Evolutionary conservation across 768 basidiomycete species (phyloP), one percentile per base, ranked within the genome.

Genomic region (Lepiota venenata): DNA sequence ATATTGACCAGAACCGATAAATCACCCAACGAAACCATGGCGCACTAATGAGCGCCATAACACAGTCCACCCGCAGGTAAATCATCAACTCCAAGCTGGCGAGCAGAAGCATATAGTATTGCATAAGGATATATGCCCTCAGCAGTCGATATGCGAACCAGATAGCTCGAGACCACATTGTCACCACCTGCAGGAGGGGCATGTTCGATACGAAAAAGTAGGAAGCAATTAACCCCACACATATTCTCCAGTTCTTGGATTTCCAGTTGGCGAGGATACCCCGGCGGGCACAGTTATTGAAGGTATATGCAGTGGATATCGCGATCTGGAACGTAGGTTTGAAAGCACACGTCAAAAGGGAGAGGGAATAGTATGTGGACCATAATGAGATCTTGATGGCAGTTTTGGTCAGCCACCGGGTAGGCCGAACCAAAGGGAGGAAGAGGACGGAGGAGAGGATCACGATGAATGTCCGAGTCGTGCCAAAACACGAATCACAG

Each of bases 11-110:
- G 15, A 52, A n/a, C 18, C 43, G 36, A 22, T 27, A 20, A 14
- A 46, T 22, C 8, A 37, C 51, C 51, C 51, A 52, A 11, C 36
- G 36, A 27, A 52, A 46, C 43, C 51, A 52, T 3, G 51, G 42
- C 15, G 51, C 36, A 25, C 51, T 11, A 15, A 52, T 16, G 9
- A 45, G 18, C 14, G 21, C 36, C 35, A 52, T 22, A 22, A 46
- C 36, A 38, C 21, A 45, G 25, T 46, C 51, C 43, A 52, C 43
- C 22, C 51, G 44, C 51, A 52, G 35, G 18, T 52, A 52, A 16
- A 45, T 45, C 51, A 52, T 37, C 12, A 52, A 45, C 21, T 52
- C 43, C 36, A 52, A 37, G n/a, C 51, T 22, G 15, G 22, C 10
- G 14, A 52, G 35, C 9, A 52, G 42, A 6, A 45, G 12, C 35